phyloP scores from a whole-genome alignment of 768 basidiomycete genomes.

The Mycena maculata region DNA sequence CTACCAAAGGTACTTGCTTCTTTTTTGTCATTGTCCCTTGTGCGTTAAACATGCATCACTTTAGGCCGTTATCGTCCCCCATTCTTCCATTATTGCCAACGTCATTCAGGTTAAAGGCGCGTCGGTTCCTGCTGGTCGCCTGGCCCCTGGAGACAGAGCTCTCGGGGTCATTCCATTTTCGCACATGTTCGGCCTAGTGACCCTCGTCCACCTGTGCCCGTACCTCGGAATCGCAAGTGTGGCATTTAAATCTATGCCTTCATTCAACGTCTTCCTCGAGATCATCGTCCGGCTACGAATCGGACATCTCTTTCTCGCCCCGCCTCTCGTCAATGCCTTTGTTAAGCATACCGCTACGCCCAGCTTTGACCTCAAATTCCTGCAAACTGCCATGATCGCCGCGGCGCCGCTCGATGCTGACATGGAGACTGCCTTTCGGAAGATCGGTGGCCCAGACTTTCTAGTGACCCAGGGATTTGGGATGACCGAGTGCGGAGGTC shows the following conservation, averaged over 20 bases:
- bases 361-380: background rate
- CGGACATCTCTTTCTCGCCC: constrained; percentile 7
- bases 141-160: background rate
- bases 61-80: constrained; percentile 8
- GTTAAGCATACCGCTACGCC: constrained; percentile 2
- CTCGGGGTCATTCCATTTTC: constrained; percentile 15
- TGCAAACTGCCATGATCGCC: constrained; percentile 2
- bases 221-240: constrained; percentile 19
- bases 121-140: background rate
- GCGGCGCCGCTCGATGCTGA: constrained; percentile 3
- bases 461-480: constrained; percentile 9
- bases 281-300: background rate
- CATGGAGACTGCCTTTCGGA: background rate
- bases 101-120: background rate
- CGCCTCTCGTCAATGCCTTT: constrained; percentile 12
- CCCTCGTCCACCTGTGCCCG: constrained; percentile 14
- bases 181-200: constrained; percentile 9
- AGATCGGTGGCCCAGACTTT: background rate
- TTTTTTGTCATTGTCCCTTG: background rate
- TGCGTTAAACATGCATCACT: background rate
- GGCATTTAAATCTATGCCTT: constrained; percentile 16
- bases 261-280: constrained; percentile 4
- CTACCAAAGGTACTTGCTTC: background rate
- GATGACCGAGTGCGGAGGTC: constrained; percentile 12
- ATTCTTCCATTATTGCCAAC: constrained; percentile 1